Percentiles rank a stretch among this genome's conserved stretches.
phyloP scores from a whole-genome alignment of 176 grass and related monocot species.

The Rhynchospora breviuscula region DNA sequence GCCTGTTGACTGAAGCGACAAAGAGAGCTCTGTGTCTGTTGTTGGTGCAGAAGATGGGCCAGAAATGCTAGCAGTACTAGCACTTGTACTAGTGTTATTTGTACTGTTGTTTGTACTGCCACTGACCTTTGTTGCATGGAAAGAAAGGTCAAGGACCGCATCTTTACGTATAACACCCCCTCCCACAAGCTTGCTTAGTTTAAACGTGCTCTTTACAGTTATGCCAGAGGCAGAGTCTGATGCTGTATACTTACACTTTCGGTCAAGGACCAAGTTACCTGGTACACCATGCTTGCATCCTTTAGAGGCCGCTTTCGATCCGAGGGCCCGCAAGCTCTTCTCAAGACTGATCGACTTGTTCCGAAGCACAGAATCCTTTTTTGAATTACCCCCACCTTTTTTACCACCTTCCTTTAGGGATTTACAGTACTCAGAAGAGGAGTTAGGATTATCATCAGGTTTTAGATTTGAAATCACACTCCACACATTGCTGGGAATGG shows the following conservation, averaged over 20 bases:
- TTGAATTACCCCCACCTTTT: slow-evolving; percentile 51
- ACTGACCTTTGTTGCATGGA: slow-evolving; percentile 38
- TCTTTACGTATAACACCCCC: slow-evolving; percentile 39
- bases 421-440: slow-evolving; percentile 39
- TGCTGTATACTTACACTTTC: slow-evolving; percentile 52
- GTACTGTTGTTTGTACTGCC: slow-evolving; percentile 37
- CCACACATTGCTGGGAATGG: slow-evolving; percentile 42
- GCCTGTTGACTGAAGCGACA: slow-evolving; percentile 37
- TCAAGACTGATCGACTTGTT: slow-evolving; percentile 82
- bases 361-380: slow-evolving; percentile 68
- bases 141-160: slow-evolving; percentile 61
- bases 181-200: slow-evolving; percentile 50
- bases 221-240: slow-evolving; percentile 40
- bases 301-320: slow-evolving; percentile 72
- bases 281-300: slow-evolving; percentile 59
- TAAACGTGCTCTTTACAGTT: slow-evolving; percentile 58
- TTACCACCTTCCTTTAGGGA: slow-evolving; percentile 49
- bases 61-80: slow-evolving; percentile 28
- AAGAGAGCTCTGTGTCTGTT: slow-evolving; percentile 51
- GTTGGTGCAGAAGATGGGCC: slow-evolving; percentile 29
- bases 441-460: slow-evolving; percentile 38
- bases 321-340: slow-evolving; percentile 77
- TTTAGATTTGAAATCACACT: slow-evolving; percentile 51
- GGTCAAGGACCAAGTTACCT: slow-evolving; percentile 46
- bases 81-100: slow-evolving; percentile 42